phyloP scores from a whole-genome alignment of 768 basidiomycete genomes.

The Leucocoprinus sp. region DNA sequence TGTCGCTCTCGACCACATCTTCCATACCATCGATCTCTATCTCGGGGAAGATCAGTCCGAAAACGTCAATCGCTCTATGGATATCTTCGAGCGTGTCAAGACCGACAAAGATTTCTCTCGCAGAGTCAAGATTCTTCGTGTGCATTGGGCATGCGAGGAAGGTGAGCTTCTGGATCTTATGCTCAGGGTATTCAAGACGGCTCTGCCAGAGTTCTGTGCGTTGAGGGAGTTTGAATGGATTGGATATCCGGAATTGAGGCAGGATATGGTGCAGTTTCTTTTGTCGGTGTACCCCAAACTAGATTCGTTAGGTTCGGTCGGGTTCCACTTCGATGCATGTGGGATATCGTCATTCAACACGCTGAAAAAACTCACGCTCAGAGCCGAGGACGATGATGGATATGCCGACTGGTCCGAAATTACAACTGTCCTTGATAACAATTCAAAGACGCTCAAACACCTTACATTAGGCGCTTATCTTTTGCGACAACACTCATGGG shows the following conservation, averaged over 20 bases:
- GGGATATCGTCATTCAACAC: conserved; percentile 56
- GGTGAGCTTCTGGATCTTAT: conserved; percentile 60
- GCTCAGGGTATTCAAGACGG: conserved; percentile 54
- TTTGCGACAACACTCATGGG: conserved; percentile 57
- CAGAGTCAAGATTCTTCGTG: conserved; percentile 46
- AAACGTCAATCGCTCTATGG: conserved; percentile 50
- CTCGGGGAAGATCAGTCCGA: conserved; percentile 55
- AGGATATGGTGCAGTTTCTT: conserved; percentile 57
- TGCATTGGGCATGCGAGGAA: conserved; percentile 67
- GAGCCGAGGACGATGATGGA: conserved; percentile 65
- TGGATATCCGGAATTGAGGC: conserved; percentile 64
- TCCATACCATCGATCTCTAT: conserved; percentile 60
- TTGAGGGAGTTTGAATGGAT: conserved; percentile 67
- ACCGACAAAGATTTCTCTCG: conserved; percentile 52
- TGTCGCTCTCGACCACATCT: conserved; percentile 57
- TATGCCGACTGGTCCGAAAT: conserved; percentile 66
- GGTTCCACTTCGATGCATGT: conserved; percentile 69
- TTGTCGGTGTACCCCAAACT: conserved; percentile 46
- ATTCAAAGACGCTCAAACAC: conserved; percentile 47
- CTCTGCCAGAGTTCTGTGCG: conserved; percentile 54
- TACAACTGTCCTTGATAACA: conserved; percentile 53
- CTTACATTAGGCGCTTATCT: conserved; percentile 67
- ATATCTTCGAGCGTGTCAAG: conserved; percentile 62
- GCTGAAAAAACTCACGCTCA: conserved; percentile 56
- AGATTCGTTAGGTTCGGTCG: conserved; percentile 54